Conservation (phyloP, 345 rosid species). For the Hirschfeldia incana region DNA sequence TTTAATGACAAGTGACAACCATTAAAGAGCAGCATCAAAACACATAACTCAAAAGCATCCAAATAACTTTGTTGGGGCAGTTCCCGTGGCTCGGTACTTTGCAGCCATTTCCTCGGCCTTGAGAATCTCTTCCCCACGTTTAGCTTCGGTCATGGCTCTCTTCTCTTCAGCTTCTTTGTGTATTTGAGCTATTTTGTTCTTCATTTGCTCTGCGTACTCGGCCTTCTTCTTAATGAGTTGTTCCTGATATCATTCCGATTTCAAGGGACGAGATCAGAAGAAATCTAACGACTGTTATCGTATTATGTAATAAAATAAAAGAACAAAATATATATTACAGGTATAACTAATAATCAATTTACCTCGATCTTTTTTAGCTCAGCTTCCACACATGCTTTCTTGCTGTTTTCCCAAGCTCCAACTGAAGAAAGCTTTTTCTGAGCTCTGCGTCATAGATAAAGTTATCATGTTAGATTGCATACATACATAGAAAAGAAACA, state of each 20-base stretch:
- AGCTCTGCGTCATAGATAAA: constrained; percentile 14
- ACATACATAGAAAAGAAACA: neutral
- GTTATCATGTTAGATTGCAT: neutral
- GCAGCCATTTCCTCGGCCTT: constrained; percentile 87
- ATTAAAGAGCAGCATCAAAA: neutral
- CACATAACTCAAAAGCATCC: constrained; percentile 20
- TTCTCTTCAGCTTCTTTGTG: constrained; percentile 89
- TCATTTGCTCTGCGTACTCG: constrained; percentile 72
- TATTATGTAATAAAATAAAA: neutral
- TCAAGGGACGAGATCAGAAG: neutral
- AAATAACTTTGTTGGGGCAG: constrained; percentile 67
- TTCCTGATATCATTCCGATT: constrained; percentile 50
- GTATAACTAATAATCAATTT: neutral
- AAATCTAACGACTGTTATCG: neutral
- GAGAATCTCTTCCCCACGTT: constrained; percentile 78
- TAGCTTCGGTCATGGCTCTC: constrained; percentile 74
- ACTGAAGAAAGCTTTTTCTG: constrained; percentile 33
- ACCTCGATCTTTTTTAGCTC: constrained; percentile 39
- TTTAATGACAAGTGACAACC: neutral
- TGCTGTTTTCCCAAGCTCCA: constrained; percentile 41
- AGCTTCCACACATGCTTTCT: constrained; percentile 38
- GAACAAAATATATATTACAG: neutral
- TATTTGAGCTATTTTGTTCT: constrained; percentile 68
- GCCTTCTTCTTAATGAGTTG: constrained; percentile 78
- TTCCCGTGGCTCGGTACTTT: constrained; percentile 77